Evolutionary conservation across 2,329 filamentous ascomycete species (phyloP).

Genomic region (Rhynchosporium secalis): DNA sequence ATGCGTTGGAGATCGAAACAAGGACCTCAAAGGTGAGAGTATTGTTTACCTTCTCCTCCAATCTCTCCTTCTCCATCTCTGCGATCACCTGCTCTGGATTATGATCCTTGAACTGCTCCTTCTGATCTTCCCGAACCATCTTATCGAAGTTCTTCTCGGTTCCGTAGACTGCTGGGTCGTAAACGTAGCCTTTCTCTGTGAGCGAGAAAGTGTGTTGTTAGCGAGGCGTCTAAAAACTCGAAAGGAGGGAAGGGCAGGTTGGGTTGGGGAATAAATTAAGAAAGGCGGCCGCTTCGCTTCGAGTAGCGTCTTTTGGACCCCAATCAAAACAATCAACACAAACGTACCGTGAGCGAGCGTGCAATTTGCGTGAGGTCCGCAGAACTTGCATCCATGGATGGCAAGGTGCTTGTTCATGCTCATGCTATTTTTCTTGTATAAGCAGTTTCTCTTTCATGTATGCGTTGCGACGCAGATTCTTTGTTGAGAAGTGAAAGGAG

Average conservation of each 20-base stretch:
- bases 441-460: background rate
- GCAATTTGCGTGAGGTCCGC: constrained; percentile 4
- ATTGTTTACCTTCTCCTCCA: background rate
- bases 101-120: background rate
- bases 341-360: background rate
- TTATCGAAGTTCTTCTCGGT: background rate
- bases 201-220: background rate
- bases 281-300: constrained; percentile 8
- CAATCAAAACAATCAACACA: constrained; percentile 7
- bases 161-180: background rate
- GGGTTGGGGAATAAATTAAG: background rate
- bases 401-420: background rate
- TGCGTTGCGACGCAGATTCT: background rate
- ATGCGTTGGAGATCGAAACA: background rate
- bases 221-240: background rate
- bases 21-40: background rate
- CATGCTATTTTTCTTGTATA: background rate
- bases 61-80: background rate
- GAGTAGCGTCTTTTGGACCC: background rate
- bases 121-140: background rate
- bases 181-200: background rate
- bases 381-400: background rate
- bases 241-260: background rate
- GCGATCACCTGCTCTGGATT: background rate
- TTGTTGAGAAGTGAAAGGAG: background rate